Evolutionary conservation across 805 yeast genomes (phyloP), one percentile per base, ranked within the genome.

Genomic region (Teunomyces tritomae): DNA sequence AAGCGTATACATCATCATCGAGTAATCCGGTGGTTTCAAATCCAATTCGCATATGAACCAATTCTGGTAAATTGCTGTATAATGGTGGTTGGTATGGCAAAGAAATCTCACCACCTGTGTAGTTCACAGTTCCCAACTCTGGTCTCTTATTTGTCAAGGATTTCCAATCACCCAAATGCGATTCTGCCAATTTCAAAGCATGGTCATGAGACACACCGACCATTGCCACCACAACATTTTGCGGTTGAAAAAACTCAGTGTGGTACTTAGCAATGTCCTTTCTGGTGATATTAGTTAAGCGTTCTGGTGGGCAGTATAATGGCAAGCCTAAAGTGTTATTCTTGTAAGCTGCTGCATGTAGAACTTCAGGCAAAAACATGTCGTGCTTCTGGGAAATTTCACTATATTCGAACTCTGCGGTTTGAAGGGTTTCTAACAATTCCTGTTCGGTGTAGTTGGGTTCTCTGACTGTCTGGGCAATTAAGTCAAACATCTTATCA

Each of bases 351-450:
- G 87, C 83, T 48, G 82, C 81, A 60, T 92, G 97, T 44, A 90
- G 76, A n/a, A 91, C 69, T 63, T 94, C 99, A 0, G 98, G 98
- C 36, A 94, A 71, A 44, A 87, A 79, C 61, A 88, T 67, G 33
- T 92, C 97, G 5, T 92, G 90, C 61, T 89, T 91, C 53, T 79
- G 75, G 80, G 86, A 78, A 45, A 94, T 80, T 70, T 89, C 97
- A 47, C 79, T 80, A 45, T 89, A 80, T 68, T 92, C 99, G 67
- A 85, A 94, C 49, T 76, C 77, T 1, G 92, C 88, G 2, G 92
- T 83, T 39, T 74, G 72, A 44, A 83, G 76, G 54, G 91, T 90
- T 57, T 87, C 94, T 28, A 71, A 73, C 13, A 94, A 69, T 60
- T 92, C 98, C 44, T 78, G 79, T 11, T 79, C 82, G 1, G 85